Conservation (phyloP, 2,329 filamentous ascomycete species). For the Acrodontium crateriforme region DNA sequence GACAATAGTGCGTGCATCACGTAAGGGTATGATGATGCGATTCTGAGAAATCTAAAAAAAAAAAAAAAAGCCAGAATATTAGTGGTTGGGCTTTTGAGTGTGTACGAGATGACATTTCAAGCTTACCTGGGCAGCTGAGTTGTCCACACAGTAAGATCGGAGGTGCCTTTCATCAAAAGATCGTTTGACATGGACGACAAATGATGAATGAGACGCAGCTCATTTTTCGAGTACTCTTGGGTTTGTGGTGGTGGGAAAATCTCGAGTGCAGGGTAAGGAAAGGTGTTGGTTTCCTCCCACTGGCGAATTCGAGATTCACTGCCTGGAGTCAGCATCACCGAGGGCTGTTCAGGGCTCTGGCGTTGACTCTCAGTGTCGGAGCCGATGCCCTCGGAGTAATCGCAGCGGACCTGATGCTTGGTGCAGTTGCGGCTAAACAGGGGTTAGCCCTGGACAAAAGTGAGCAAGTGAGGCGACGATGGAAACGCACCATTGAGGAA, state of each 20-base stretch:
- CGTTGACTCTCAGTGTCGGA: conserved; percentile 45
- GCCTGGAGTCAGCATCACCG: conserved; percentile 73
- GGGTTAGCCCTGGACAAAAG: not conserved
- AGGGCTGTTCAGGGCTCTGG: conserved; percentile 39
- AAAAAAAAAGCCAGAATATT: conserved; percentile 1
- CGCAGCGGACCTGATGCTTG: conserved; percentile 96
- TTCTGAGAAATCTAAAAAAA: conserved; percentile 53
- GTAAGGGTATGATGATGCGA: conserved; percentile 69
- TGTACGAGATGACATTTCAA: conserved; percentile 17
- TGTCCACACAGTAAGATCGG: conserved; percentile 83
- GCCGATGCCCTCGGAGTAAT: conserved; percentile 79
- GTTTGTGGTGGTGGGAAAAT: conserved; percentile 64
- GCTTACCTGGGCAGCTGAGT: conserved; percentile 82
- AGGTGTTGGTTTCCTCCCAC: conserved; percentile 73
- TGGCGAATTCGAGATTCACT: conserved; percentile 67
- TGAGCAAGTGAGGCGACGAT: not conserved
- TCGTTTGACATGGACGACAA: conserved; percentile 76
- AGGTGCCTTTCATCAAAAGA: conserved; percentile 55
- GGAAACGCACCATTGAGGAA: conserved; percentile 73
- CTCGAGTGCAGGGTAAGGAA: conserved; percentile 70
- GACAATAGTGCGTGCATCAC: conserved; percentile 90
- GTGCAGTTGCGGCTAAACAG: conserved; percentile 80
- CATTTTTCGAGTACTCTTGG: conserved; percentile 58
- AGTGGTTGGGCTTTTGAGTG: conserved; percentile 4
- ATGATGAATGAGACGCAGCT: conserved; percentile 81